Evolutionary conservation across 305 asterid species (phyloP).

Genomic region (Fraxinus xanthoxyloides): DNA sequence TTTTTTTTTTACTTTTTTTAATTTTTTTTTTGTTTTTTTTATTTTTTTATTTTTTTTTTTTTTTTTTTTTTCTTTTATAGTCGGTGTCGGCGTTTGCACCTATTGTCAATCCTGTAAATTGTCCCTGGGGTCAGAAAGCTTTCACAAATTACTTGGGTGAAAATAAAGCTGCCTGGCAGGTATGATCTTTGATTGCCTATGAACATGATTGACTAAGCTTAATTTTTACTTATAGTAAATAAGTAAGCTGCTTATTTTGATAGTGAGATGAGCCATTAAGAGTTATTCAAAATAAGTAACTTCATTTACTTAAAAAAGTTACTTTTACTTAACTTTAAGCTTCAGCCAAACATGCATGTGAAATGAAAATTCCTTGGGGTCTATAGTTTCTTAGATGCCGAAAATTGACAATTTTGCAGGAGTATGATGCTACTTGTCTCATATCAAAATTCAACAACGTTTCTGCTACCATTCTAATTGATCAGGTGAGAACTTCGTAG

Average conservation of each 20-base stretch:
- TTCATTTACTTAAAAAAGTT: background rate
- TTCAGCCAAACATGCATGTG: background rate
- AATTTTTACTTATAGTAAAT: background rate
- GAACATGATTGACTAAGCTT: background rate
- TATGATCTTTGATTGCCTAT: constrained; percentile 30
- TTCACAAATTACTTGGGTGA: constrained; percentile 87
- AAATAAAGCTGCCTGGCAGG: constrained; percentile 88
- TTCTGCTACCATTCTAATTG: constrained; percentile 83
- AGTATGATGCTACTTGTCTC: constrained; percentile 85
- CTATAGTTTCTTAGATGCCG: constrained; percentile 5
- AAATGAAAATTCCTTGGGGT: background rate
- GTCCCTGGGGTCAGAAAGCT: constrained; percentile 99
- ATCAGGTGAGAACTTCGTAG: constrained; percentile 55
- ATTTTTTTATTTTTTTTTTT: too few species aligned
- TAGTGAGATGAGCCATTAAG: background rate
- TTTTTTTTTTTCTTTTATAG: constrained; percentile 31
- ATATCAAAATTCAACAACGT: constrained; percentile 56
- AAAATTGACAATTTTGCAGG: constrained; percentile 48
- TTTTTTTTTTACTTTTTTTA: too few species aligned
- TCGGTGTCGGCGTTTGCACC: constrained; percentile 96
- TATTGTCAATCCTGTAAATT: constrained; percentile 68
- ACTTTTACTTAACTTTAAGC: background rate
- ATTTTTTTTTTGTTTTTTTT: too few species aligned
- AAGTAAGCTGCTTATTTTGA: background rate
- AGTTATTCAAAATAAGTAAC: background rate